Evolutionary conservation across 23 red algal genomes (phyloP).

Genomic region (Pyropia haitanensis): DNA sequence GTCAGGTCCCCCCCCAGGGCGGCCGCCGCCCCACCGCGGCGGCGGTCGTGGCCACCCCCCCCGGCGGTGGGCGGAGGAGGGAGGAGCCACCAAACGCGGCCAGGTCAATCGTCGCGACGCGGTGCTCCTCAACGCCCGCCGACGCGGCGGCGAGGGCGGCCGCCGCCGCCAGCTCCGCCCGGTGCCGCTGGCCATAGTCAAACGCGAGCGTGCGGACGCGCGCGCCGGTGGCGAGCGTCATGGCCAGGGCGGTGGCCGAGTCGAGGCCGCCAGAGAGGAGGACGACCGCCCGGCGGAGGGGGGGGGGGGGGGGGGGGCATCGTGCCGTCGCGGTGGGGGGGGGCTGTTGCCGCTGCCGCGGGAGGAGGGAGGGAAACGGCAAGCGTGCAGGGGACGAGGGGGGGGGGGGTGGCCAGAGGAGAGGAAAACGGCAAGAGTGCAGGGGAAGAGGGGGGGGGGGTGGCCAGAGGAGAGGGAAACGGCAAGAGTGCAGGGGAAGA

Average conservation of each 20-base stretch:
- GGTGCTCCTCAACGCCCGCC: slow-evolving; percentile 12
- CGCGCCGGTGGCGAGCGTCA: slow-evolving; percentile 35
- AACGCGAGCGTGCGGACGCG: slow-evolving; percentile 61
- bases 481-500: too few relatives aligned
- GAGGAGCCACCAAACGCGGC: slow-evolving; percentile 40
- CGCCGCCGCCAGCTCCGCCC: slow-evolving; percentile 56
- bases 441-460: too few relatives aligned
- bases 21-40: too few relatives aligned
- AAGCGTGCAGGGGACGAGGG: too few relatives aligned
- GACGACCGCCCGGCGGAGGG: slow-evolving; percentile 42
- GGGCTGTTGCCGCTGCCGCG: too few relatives aligned
- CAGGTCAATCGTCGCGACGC: slow-evolving; percentile 24
- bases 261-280: slow-evolving; percentile 84
- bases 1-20: not conserved
- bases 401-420: too few relatives aligned
- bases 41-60: not conserved
- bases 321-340: too few relatives aligned
- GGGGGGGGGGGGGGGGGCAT: too few relatives aligned
- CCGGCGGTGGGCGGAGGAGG: slow-evolving; percentile 1
- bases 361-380: too few relatives aligned
- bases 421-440: too few relatives aligned
- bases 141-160: slow-evolving; percentile 12
- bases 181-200: slow-evolving; percentile 86
- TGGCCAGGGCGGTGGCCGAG: slow-evolving; percentile 67
- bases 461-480: too few relatives aligned